These are phyloP conservation scores for Galerina sulciceps DNA, from an alignment of 768 basidiomycete genomes.

Conservation along the genomic window DNA sequence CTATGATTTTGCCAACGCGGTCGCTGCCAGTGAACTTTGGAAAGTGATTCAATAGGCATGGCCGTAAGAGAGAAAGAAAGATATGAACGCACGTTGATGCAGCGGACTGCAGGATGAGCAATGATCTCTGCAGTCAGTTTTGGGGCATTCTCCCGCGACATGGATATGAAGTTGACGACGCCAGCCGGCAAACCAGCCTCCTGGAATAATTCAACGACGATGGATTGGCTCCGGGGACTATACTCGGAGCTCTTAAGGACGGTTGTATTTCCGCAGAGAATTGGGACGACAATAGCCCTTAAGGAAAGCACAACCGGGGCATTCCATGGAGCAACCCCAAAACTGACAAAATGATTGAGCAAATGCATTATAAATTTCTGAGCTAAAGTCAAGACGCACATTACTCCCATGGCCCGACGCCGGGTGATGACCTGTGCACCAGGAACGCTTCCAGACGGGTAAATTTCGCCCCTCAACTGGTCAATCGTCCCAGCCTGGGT, in stretches of 20 bases:
- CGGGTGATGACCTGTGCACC: conserved; percentile 50
- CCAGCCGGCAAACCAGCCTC: conserved; percentile 67
- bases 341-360: conserved; percentile 30
- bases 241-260: conserved; percentile 57
- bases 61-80: too few relatives aligned
- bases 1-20: conserved; percentile 55
- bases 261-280: conserved; percentile 61
- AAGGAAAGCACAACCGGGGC: conserved; percentile 49
- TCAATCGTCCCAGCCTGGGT: conserved; percentile 37
- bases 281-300: conserved; percentile 46
- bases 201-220: conserved; percentile 50
- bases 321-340: conserved; percentile 63
- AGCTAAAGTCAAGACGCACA: conserved; percentile 37
- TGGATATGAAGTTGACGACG: conserved; percentile 59
- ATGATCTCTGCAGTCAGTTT: conserved; percentile 54
- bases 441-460: conserved; percentile 42
- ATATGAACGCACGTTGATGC: conserved; percentile 48
- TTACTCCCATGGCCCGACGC: conserved; percentile 53
- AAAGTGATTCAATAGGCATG: not conserved
- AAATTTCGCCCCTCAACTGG: conserved; percentile 46
- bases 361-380: not conserved
- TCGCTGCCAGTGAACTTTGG: conserved; percentile 60
- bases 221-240: conserved; percentile 49
- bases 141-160: conserved; percentile 47
- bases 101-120: conserved; percentile 53